Evolutionary conservation across 805 yeast genomes (phyloP).

Genomic region (Komagataella mondaviorum): DNA sequence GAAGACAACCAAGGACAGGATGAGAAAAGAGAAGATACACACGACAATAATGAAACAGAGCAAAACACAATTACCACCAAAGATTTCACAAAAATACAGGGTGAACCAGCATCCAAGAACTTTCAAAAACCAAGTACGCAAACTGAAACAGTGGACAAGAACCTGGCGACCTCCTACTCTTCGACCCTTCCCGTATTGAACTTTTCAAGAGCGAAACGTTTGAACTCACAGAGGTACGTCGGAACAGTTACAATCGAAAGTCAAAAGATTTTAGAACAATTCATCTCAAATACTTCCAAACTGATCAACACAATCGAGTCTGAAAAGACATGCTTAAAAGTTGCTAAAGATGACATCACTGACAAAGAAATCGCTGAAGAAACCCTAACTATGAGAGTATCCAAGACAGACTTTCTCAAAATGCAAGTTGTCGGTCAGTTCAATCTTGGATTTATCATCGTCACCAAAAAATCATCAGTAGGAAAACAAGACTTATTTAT

Average conservation of each 20-base stretch:
- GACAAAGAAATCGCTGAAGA: constrained; percentile 41
- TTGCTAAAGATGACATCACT: constrained; percentile 25
- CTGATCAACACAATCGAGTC: not conserved
- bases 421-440: constrained; percentile 90
- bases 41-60: not conserved
- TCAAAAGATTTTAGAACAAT: not conserved
- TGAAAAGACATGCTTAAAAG: not conserved
- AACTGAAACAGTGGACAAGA: not conserved
- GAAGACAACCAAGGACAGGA: not conserved
- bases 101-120: not conserved
- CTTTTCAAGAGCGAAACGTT: not conserved
- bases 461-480: constrained; percentile 29
- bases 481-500: constrained; percentile 55
- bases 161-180: not conserved
- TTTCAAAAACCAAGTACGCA: not conserved
- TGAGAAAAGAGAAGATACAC: not conserved
- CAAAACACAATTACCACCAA: not conserved
- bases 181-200: not conserved
- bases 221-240: not conserved
- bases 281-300: not conserved
- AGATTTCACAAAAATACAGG: not conserved
- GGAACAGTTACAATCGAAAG: not conserved
- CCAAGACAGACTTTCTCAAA: constrained; percentile 54
- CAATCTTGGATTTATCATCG: constrained; percentile 88
- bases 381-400: constrained; percentile 42